Evolutionary conservation across 2,329 filamentous ascomycete species (phyloP), one percentile per base, ranked within the genome.

Genomic region (Chlorencoelia australis): DNA sequence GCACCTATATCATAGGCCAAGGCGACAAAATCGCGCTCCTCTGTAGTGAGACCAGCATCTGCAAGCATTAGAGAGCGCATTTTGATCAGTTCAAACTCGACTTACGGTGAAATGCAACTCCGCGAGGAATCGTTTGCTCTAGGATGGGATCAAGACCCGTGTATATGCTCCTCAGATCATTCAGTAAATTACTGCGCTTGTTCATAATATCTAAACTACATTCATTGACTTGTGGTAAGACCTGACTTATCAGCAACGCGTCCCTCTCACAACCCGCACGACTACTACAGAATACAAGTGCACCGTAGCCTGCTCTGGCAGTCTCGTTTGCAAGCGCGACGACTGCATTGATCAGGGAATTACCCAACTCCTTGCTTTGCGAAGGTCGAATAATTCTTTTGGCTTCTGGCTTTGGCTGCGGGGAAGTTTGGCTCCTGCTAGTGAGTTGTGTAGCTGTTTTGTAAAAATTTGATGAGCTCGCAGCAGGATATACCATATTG

Each of bases 31-130:
- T 85, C 80, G 32, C 82, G 69, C 54, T 88, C 82, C 58, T 88
- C 82, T 0, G 71, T 76, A 0, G 82, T 87, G 49, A 88, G 66
- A 9, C 77, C 77, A 30, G 76, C 76, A 62, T 77, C 57, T 43
- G 13, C 8, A 30, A 21, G 14, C 5, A 17, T 32, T 18, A 37
- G 27, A 18, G n/a, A 16, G 13, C 4, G 4, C 5, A 30, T 26
- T 14, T 11, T 13, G 8, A 25, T 30, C 9, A 41, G 20, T 27
- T 17, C 16, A 14, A 19, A 26, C 21, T 33, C 8, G n/a, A 60
- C 71, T 59, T 52, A 77, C 75, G 78, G 55, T 88, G 82, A 56
- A 86, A 87, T 10, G 76, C 82, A 38, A 85, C 80, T 1, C 82
- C 82, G 33, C 62, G 66, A 0, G 71, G 62, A 2, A 87, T 62